Evolutionary conservation across 257 asterid genomes (phyloP).

Genomic region (Datura wrightii): DNA sequence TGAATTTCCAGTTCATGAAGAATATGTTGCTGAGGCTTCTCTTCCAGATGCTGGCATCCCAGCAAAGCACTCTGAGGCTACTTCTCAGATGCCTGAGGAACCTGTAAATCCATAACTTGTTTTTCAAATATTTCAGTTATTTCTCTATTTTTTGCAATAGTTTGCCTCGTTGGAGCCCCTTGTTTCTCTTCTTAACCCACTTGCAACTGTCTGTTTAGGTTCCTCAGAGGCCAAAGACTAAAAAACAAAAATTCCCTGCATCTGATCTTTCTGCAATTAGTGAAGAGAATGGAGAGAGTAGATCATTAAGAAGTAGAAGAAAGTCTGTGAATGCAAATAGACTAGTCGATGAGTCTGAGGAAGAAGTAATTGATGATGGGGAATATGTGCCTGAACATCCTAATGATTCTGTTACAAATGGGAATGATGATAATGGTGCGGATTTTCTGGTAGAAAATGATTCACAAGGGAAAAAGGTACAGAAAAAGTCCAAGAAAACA

Average conservation of each 20-base stretch:
- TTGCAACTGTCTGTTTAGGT: conserved; percentile 43
- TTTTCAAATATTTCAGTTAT: conserved; percentile 29
- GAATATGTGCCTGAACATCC: conserved; percentile 49
- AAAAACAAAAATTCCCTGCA: conserved; percentile 37
- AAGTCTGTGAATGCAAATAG: conserved; percentile 36
- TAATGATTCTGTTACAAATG: conserved; percentile 45
- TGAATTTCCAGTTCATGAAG: conserved; percentile 54
- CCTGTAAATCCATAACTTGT: conserved; percentile 45
- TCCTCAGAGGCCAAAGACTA: conserved; percentile 62
- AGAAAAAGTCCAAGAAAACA: conserved; percentile 51
- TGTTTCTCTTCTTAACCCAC: conserved; percentile 26
- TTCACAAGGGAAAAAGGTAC: conserved; percentile 46
- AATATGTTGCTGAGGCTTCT: conserved; percentile 44
- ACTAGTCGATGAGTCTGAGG: conserved; percentile 53
- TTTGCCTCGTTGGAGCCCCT: conserved; percentile 14
- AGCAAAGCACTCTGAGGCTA: conserved; percentile 42
- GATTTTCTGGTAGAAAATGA: conserved; percentile 56
- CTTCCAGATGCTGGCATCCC: conserved; percentile 45
- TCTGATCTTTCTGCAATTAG: conserved; percentile 46
- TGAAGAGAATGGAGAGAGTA: conserved; percentile 51
- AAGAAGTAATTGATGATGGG: conserved; percentile 45
- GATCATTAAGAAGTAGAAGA: conserved; percentile 55
- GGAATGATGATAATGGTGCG: conserved; percentile 41
- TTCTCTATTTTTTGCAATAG: background rate
- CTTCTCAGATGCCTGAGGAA: conserved; percentile 58